Conservation (phyloP, 1,284 basidiomycete species). For the Leccinum variabile region DNA sequence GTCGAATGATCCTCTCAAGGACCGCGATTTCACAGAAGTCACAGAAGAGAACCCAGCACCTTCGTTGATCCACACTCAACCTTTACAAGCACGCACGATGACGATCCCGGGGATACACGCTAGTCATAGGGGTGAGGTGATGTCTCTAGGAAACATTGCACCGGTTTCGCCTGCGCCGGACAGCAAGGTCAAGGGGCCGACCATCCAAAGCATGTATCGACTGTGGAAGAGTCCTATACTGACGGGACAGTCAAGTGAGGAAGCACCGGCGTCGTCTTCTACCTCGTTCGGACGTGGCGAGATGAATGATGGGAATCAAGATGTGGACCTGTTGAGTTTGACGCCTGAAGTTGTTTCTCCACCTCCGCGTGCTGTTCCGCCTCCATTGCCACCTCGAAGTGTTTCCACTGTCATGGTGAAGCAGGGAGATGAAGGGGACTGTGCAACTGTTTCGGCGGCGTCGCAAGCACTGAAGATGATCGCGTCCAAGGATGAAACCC, state of each 20-base stretch:
- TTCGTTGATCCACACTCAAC: conserved; percentile 67
- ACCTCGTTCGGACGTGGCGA: conserved; percentile 18
- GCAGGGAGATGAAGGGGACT: conserved; percentile 31
- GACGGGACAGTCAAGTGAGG: conserved; percentile 30
- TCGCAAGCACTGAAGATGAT: conserved; percentile 57
- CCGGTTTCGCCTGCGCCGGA: conserved; percentile 45
- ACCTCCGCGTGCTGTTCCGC: conserved; percentile 32
- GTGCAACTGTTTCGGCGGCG: conserved; percentile 40
- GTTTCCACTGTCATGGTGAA: conserved; percentile 33
- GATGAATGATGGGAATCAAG: conserved; percentile 34
- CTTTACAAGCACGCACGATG: conserved; percentile 69
- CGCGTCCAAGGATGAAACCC: conserved; percentile 45
- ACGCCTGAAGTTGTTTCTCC: conserved; percentile 17
- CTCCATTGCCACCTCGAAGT: conserved; percentile 61
- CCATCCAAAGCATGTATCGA: conserved; percentile 68
- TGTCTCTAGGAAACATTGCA: conserved; percentile 74
- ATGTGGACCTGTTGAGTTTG: conserved; percentile 30
- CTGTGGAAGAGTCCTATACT: conserved; percentile 59
- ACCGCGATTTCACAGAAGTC: conserved; percentile 32
- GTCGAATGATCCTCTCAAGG: conserved; percentile 26
- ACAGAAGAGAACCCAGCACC: conserved; percentile 25
- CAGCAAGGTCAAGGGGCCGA: conserved; percentile 44
- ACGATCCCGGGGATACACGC: conserved; percentile 79
- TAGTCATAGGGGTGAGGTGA: conserved; percentile 73
- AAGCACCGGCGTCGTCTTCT: conserved; percentile 25